A percentile compares a stretch with the other conserved stretches of the same genome.
These are phyloP conservation scores for Pichia cephalocereana DNA, from an alignment of 805 yeast genomes.

Conservation along the genomic window DNA sequence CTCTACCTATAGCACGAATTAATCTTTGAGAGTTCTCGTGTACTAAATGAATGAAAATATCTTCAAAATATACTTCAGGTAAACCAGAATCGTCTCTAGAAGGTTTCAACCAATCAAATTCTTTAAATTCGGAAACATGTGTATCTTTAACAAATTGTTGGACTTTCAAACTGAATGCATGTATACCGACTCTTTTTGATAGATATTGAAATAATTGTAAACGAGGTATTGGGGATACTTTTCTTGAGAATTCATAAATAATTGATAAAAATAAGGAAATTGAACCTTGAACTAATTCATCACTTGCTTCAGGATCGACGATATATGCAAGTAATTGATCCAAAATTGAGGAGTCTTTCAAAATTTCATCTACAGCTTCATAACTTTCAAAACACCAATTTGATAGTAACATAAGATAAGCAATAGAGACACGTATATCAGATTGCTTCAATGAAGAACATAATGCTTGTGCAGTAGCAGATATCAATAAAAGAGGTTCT, in stretches of 20 bases:
- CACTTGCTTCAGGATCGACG: constrained; percentile 32
- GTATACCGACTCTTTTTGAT: constrained; percentile 68
- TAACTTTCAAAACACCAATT: constrained; percentile 74
- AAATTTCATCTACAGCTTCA: constrained; percentile 64
- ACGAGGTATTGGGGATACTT: constrained; percentile 55
- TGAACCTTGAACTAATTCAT: constrained; percentile 54
- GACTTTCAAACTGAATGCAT: constrained; percentile 65
- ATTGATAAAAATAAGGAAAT: constrained; percentile 64
- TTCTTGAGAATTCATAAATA: constrained; percentile 65
- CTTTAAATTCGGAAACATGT: constrained; percentile 47
- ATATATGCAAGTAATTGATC: constrained; percentile 62
- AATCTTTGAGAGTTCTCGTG: constrained; percentile 64
- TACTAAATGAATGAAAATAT: constrained; percentile 52
- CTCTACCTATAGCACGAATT: constrained; percentile 59
- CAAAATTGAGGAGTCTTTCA: constrained; percentile 56
- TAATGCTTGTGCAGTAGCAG: constrained; percentile 68
- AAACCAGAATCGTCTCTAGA: constrained; percentile 74
- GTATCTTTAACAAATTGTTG: constrained; percentile 60
- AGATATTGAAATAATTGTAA: constrained; percentile 51
- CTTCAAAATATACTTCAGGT: constrained; percentile 71
- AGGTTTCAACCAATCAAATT: constrained; percentile 38
- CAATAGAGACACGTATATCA: constrained; percentile 71
- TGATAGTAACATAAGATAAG: constrained; percentile 66
- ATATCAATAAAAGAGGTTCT: constrained; percentile 58
- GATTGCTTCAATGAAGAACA: constrained; percentile 48